A percentile compares a stretch with the other conserved stretches of the same genome.
phyloP scores from a whole-genome alignment of 2,329 filamentous ascomycete genomes.

The Aureobasidium sp. region DNA sequence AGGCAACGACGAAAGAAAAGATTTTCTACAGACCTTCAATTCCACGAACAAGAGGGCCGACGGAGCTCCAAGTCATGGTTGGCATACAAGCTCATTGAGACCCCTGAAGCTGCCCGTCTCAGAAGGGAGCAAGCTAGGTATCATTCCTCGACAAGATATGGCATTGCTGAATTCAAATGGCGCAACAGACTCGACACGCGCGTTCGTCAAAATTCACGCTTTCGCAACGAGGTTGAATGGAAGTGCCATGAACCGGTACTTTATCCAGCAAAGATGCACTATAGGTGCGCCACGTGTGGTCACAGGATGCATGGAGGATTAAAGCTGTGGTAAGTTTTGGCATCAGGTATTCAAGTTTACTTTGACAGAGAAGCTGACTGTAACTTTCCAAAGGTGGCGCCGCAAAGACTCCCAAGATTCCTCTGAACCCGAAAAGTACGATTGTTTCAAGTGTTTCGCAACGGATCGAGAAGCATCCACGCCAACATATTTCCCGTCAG shows the following conservation, averaged over 20 bases:
- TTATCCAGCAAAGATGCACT: background rate
- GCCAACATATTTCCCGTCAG: background rate
- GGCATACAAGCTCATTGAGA: too few relatives aligned
- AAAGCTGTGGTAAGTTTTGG: background rate
- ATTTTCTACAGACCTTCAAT: background rate
- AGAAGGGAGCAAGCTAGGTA: too few relatives aligned
- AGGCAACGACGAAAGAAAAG: background rate
- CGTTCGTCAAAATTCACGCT: background rate
- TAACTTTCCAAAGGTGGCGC: background rate
- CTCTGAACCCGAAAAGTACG: background rate
- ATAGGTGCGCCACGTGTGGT: background rate
- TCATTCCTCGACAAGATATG: background rate
- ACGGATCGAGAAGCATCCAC: background rate
- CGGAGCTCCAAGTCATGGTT: background rate
- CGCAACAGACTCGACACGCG: accelerated
- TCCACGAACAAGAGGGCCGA: background rate
- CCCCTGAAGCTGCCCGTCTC: too few relatives aligned
- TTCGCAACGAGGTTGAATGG: background rate
- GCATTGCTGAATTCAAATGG: background rate
- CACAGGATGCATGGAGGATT: background rate
- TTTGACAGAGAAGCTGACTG: background rate
- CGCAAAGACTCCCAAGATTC: background rate
- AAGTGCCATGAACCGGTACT: background rate
- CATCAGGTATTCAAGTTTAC: background rate
- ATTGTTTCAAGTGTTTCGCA: background rate